phyloP scores from a whole-genome alignment of 2,329 filamentous ascomycete genomes.

The Fusarium lyarnte region DNA sequence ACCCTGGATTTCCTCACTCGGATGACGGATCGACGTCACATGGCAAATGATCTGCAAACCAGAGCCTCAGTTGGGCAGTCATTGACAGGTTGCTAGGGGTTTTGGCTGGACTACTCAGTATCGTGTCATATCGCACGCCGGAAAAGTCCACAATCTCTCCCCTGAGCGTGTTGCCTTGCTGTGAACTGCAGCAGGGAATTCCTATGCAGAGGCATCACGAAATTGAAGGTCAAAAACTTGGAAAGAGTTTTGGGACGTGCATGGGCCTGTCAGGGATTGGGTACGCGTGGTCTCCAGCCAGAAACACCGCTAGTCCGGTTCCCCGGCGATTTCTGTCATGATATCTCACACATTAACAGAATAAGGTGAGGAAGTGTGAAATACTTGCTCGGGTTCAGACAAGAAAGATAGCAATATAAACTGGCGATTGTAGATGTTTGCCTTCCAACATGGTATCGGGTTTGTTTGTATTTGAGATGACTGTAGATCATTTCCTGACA shows the following conservation, averaged over 20 bases:
- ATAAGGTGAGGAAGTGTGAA: neutral
- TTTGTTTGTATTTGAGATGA: conserved; percentile 4
- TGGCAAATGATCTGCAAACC: conserved; percentile 30
- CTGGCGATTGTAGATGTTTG: neutral
- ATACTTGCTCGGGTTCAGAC: neutral
- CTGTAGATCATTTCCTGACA: conserved; percentile 20
- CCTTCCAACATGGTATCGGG: neutral
- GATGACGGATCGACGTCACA: conserved; percentile 30
- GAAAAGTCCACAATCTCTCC: neutral
- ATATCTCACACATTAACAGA: neutral
- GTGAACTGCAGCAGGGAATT: neutral
- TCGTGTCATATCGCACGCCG: neutral
- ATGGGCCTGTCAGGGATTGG: conserved; percentile 2
- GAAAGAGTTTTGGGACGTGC: conserved; percentile 3
- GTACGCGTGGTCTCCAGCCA: conserved; percentile 6
- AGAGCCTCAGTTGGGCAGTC: conserved; percentile 25
- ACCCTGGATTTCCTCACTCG: conserved; percentile 31
- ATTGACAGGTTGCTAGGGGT: neutral
- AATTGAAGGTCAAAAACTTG: conserved; percentile 5
- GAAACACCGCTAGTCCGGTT: neutral
- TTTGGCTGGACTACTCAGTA: neutral
- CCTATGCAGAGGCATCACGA: neutral
- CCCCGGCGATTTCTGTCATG: neutral
- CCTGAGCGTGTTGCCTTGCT: neutral
- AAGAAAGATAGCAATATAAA: neutral